Percentiles rank a stretch among this genome's conserved stretches.
Evolutionary conservation across 164 flowering plant genomes (phyloP).

Genomic region (Magnolia sinica): DNA sequence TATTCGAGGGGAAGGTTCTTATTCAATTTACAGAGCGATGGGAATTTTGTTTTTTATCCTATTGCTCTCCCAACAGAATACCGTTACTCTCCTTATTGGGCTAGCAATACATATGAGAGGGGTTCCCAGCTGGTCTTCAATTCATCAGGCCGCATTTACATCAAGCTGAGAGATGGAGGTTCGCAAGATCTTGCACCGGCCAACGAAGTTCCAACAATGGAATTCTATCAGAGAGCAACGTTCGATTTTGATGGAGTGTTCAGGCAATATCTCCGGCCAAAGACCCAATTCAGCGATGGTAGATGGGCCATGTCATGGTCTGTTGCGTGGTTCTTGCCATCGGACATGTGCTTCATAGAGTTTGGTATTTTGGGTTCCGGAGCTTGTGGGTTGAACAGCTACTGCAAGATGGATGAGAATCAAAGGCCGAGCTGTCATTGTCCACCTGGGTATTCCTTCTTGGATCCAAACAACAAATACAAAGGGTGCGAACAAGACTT

Average conservation of each 20-base stretch:
- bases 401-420: constrained; percentile 23
- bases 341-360: neutral
- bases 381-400: constrained; percentile 42
- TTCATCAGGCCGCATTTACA: constrained; percentile 26
- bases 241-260: constrained; percentile 47
- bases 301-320: constrained; percentile 2
- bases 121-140: constrained; percentile 28
- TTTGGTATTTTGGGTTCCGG: neutral
- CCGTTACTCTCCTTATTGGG: neutral
- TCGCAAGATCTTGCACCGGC: constrained; percentile 19
- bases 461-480: constrained; percentile 36
- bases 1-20: constrained; percentile 31
- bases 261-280: neutral
- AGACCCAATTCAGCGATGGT: constrained; percentile 14
- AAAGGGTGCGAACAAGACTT: constrained; percentile 42
- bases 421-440: constrained; percentile 29
- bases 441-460: constrained; percentile 27
- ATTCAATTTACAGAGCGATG: neutral
- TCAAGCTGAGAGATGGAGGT: constrained; percentile 10
- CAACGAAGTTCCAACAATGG: neutral
- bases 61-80: neutral
- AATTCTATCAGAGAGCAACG: constrained; percentile 33
- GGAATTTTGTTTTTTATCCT: constrained; percentile 32
- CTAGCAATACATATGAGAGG: neutral
- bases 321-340: neutral